Conservation (phyloP, 2,329 filamentous ascomycete species). For the Leptodontidium sp. region DNA sequence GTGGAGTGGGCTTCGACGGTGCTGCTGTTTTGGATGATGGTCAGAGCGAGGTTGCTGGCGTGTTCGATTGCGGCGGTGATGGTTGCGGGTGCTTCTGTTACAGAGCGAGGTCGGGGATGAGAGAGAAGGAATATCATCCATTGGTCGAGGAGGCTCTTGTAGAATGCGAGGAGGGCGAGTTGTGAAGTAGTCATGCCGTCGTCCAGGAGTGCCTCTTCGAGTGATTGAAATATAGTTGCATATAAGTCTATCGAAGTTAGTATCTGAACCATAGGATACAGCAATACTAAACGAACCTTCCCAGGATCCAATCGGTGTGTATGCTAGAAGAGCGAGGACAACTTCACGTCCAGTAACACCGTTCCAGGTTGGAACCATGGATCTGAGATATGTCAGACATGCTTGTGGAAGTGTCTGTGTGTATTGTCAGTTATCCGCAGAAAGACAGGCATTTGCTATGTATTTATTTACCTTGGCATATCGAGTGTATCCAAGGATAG, state of each 20-base stretch:
- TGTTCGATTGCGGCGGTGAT: slow-evolving; percentile 56
- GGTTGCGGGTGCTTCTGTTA: slow-evolving; percentile 31
- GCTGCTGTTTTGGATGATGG: slow-evolving; percentile 63
- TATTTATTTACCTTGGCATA: slow-evolving; percentile 59
- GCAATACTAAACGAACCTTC: slow-evolving; percentile 52
- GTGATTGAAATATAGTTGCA: slow-evolving; percentile 55
- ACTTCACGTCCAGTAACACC: slow-evolving; percentile 61
- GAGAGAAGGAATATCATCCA: slow-evolving; percentile 60
- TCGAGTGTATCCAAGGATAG: slow-evolving; percentile 63
- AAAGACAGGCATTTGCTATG: background rate
- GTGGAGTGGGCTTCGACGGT: slow-evolving; percentile 57
- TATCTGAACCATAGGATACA: background rate
- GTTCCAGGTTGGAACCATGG: slow-evolving; percentile 68
- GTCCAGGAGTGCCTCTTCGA: slow-evolving; percentile 61
- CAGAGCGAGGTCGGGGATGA: slow-evolving; percentile 44
- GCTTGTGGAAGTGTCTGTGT: slow-evolving; percentile 47
- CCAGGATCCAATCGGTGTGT: slow-evolving; percentile 63
- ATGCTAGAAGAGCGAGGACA: slow-evolving; percentile 66
- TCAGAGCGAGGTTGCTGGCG: slow-evolving; percentile 64
- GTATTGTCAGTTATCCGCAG: background rate
- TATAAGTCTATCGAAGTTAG: slow-evolving; percentile 56
- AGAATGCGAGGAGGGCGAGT: slow-evolving; percentile 69
- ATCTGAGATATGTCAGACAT: slow-evolving; percentile 57
- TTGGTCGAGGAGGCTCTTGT: slow-evolving; percentile 69
- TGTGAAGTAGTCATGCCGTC: slow-evolving; percentile 59